Base-by-base conservation (phyloP, 106 monocot species). In the Allium sativum region DNA sequence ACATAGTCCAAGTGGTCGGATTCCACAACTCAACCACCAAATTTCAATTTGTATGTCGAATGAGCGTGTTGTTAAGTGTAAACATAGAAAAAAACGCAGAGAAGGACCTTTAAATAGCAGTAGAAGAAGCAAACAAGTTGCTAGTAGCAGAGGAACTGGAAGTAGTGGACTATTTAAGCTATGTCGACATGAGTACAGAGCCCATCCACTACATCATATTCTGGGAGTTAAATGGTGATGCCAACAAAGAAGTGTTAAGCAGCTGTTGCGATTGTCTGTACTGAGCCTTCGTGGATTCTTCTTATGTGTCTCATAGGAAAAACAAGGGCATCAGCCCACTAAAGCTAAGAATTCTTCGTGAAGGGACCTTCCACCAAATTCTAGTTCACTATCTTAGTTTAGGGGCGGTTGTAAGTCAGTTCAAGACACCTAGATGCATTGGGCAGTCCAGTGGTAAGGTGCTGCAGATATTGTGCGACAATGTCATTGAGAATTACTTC, bases 141-240 rank as follows among this genome's bases (percentile, higher is more conserved):
- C 68, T 88, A 45, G 41, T 44, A 61, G 71, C 74, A 9, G 70
- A 66, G 62, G 74, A 71, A 4, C 70, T 77, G 0, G 59, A 61
- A 46, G 79, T 88, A 22, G 83, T 67, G 18, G 88, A 88, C 80
- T 88, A 83, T 80, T 83, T 83, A 8, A 88, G 88, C 67, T 64
- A 77, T 71, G 80, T 80, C 0, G 77, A 88, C 53, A 67, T 83
- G 42, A 70, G 16, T 44, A 51, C 70, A 9, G 83, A 80, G 46
- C 88, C 88, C 9, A 83, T 83, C 6, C 88, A 88, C 75, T 88
- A 88, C 62, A 80, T 88, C 17, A 70, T 88, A 19, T 88, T 83
- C 70, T 88, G 79, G 80, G 88, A 88, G 67, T 62, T 88, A 31
- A 31, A 5, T 5, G 31, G 31, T 31, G 31, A 31, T 3, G 31